phyloP scores from a whole-genome alignment of 768 basidiomycete genomes.

The Mycena alexandri region DNA sequence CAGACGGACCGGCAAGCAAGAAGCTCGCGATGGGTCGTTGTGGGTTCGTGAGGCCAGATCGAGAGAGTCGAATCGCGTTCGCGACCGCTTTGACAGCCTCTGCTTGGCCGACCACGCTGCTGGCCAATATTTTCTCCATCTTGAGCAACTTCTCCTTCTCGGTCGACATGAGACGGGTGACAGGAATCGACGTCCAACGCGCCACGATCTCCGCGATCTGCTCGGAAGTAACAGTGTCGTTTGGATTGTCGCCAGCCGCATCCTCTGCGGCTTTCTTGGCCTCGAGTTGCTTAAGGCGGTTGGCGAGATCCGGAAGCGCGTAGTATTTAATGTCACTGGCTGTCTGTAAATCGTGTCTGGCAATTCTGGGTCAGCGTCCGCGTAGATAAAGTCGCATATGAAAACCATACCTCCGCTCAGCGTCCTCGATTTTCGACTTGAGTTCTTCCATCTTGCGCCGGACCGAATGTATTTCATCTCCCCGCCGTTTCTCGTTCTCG shows the following conservation, averaged over 20 bases:
- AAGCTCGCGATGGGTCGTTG: constrained; percentile 93
- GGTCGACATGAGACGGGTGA: constrained; percentile 86
- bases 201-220: constrained; percentile 95
- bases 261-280: constrained; percentile 80
- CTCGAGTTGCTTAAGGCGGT: constrained; percentile 77
- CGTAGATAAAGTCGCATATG: neutral
- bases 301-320: constrained; percentile 89
- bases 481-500: constrained; percentile 86
- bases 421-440: constrained; percentile 92
- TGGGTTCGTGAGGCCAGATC: constrained; percentile 93
- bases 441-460: constrained; percentile 91
- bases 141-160: constrained; percentile 90
- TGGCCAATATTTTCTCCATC: constrained; percentile 87
- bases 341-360: constrained; percentile 76
- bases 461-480: constrained; percentile 82
- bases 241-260: constrained; percentile 64
- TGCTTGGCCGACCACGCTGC: constrained; percentile 88
- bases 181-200: constrained; percentile 94
- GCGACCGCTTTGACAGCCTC: constrained; percentile 94
- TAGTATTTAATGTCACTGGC: constrained; percentile 93
- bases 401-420: constrained; percentile 79
- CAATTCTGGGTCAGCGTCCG: constrained; percentile 32
- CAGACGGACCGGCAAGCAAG: constrained; percentile 92
- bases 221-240: constrained; percentile 85
- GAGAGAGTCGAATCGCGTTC: constrained; percentile 92